Evolutionary conservation across 805 yeast species (phyloP).

Genomic region (Starmerella vaccinii): DNA sequence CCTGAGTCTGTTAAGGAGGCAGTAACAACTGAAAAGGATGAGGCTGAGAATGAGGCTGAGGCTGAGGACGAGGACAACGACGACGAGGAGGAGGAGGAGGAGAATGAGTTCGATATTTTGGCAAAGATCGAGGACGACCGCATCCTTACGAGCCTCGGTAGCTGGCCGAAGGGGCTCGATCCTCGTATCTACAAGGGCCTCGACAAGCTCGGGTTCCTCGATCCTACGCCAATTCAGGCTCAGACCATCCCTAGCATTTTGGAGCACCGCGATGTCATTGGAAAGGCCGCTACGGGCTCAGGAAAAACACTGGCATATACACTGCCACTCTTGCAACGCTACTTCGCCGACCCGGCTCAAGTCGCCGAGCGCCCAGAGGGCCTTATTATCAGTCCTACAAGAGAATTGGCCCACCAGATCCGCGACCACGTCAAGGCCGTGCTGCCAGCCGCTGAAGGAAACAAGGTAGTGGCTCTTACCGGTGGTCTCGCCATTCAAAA

Average conservation of each 20-base stretch:
- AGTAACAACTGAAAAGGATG: not conserved
- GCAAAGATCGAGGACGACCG: slow-evolving; percentile 15
- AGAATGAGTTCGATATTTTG: slow-evolving; percentile 15
- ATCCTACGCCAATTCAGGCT: slow-evolving; percentile 80
- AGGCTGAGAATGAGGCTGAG: not conserved
- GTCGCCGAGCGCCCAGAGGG: slow-evolving; percentile 35
- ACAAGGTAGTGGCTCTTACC: slow-evolving; percentile 53
- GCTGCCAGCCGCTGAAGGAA: slow-evolving; percentile 9
- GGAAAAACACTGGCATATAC: slow-evolving; percentile 97
- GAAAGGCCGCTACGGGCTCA: slow-evolving; percentile 95
- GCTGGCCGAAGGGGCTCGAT: slow-evolving; percentile 31
- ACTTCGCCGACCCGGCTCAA: slow-evolving; percentile 26
- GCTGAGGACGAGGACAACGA: slow-evolving; percentile 5
- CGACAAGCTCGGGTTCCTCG: slow-evolving; percentile 43
- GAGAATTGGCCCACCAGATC: slow-evolving; percentile 94
- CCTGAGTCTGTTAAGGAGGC: not conserved
- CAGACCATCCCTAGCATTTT: slow-evolving; percentile 64
- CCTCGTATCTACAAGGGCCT: slow-evolving; percentile 52
- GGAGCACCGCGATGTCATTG: slow-evolving; percentile 71
- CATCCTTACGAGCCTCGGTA: slow-evolving; percentile 26
- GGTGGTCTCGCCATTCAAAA: slow-evolving; percentile 94
- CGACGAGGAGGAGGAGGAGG: slow-evolving; percentile 9
- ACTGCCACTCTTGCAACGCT: slow-evolving; percentile 72
- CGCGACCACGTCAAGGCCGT: slow-evolving; percentile 54
- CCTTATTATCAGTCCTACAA: slow-evolving; percentile 82